phyloP scores from a whole-genome alignment of 139 green algal species.

The Volvox reticuliferus region DNA sequence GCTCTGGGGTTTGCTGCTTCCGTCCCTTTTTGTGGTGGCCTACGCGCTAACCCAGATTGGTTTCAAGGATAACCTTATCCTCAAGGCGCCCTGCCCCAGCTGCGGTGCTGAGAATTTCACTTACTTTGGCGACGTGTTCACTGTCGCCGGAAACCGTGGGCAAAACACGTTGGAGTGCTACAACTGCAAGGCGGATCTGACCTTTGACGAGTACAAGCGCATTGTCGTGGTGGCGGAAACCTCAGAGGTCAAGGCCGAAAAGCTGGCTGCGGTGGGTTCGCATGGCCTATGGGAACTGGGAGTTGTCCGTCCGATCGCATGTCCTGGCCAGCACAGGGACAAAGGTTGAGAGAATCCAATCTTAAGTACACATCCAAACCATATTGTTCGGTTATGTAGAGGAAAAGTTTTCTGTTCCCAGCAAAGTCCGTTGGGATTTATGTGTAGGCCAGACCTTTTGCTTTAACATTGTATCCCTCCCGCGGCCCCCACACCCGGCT shows the following conservation, averaged over 20 bases:
- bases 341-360: too few relatives aligned
- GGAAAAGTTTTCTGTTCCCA: too few relatives aligned
- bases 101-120: slow-evolving; percentile 79
- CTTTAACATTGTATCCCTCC: too few relatives aligned
- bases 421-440: too few relatives aligned
- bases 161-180: slow-evolving; percentile 76
- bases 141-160: slow-evolving; percentile 78
- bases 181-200: slow-evolving; percentile 80
- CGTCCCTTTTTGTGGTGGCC: slow-evolving; percentile 83
- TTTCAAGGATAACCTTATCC: slow-evolving; percentile 86
- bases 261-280: slow-evolving; percentile 50
- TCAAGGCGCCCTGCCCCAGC: slow-evolving; percentile 86
- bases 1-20: slow-evolving; percentile 90
- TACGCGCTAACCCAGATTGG: slow-evolving; percentile 86
- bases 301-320: too few relatives aligned
- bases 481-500: too few relatives aligned
- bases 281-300: too few relatives aligned
- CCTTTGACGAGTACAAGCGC: slow-evolving; percentile 79
- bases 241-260: slow-evolving; percentile 65
- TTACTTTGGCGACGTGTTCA: slow-evolving; percentile 93
- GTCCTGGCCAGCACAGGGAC: too few relatives aligned
- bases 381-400: too few relatives aligned
- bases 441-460: too few relatives aligned
- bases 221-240: slow-evolving; percentile 72
- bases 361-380: too few relatives aligned